Percentiles rank a stretch among this genome's conserved stretches.
These are phyloP conservation scores for Rhizophora apiculata DNA, from an alignment of 345 rosid genomes.

Conservation along the genomic window DNA sequence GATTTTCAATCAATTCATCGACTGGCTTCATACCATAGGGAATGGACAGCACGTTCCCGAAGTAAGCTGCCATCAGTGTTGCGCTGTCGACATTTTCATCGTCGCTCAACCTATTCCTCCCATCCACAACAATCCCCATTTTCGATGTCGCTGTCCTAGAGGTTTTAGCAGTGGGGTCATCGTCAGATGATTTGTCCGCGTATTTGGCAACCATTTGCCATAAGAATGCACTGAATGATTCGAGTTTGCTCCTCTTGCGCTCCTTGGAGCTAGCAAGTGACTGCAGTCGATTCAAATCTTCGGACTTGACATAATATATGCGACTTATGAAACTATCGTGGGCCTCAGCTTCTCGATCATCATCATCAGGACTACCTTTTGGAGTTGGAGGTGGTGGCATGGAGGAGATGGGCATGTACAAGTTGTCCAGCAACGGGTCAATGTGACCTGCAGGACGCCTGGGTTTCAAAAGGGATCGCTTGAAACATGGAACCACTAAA, in stretches of 20 bases:
- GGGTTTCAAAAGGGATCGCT: conserved; percentile 57
- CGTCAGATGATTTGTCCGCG: conserved; percentile 1
- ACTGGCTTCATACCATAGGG: conserved; percentile 46
- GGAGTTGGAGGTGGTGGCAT: conserved; percentile 43
- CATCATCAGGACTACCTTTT: neutral
- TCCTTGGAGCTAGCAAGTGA: conserved; percentile 35
- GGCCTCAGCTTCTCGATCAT: conserved; percentile 8
- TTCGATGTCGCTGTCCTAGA: conserved; percentile 14
- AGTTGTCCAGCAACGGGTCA: conserved; percentile 39
- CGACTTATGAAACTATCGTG: conserved; percentile 38
- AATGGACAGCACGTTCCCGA: conserved; percentile 69
- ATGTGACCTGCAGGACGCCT: conserved; percentile 34
- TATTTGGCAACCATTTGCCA: conserved; percentile 64
- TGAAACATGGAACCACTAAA: conserved; percentile 47
- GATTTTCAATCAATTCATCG: conserved; percentile 35
- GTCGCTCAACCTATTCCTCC: conserved; percentile 44
- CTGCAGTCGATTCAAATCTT: conserved; percentile 37
- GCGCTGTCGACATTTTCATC: neutral
- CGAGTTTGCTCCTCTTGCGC: conserved; percentile 50
- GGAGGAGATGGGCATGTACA: conserved; percentile 49
- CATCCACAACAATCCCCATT: conserved; percentile 71
- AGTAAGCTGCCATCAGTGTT: conserved; percentile 31
- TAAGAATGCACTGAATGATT: conserved; percentile 57
- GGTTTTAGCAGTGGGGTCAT: neutral
- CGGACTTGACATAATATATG: conserved; percentile 42